Conservation (phyloP, 2,329 filamentous ascomycete genomes). For the Fusarium secorum region DNA sequence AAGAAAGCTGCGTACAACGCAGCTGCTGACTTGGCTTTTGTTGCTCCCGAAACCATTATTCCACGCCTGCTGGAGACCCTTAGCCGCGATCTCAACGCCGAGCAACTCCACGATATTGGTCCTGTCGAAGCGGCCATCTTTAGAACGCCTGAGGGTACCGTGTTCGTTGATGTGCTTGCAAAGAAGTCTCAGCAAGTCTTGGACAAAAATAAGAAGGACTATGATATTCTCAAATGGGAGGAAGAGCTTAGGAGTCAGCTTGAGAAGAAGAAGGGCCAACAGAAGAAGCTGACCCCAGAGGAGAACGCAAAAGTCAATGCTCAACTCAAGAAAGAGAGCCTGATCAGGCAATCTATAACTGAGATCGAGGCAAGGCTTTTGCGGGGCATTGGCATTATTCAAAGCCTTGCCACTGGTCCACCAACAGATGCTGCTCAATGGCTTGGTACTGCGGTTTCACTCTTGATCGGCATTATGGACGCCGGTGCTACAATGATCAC, state of each 20-base stretch:
- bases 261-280: slow-evolving; percentile 89
- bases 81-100: slow-evolving; percentile 73
- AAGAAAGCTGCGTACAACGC: slow-evolving; percentile 81
- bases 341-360: slow-evolving; percentile 77
- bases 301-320: slow-evolving; percentile 90
- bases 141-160: slow-evolving; percentile 85
- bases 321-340: slow-evolving; percentile 85
- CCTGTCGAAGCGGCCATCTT: slow-evolving; percentile 93
- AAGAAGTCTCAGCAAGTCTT: slow-evolving; percentile 76
- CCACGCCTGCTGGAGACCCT: slow-evolving; percentile 79
- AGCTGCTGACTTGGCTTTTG: slow-evolving; percentile 90
- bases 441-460: slow-evolving; percentile 82
- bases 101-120: slow-evolving; percentile 75
- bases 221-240: slow-evolving; percentile 97
- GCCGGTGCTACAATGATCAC: slow-evolving; percentile 84
- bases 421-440: slow-evolving; percentile 89
- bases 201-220: slow-evolving; percentile 92
- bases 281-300: slow-evolving; percentile 89
- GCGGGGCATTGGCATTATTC: slow-evolving; percentile 86
- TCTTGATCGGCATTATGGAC: slow-evolving; percentile 76
- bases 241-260: slow-evolving; percentile 87
- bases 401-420: slow-evolving; percentile 81
- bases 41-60: slow-evolving; percentile 84
- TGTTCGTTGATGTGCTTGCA: slow-evolving; percentile 89
- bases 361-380: slow-evolving; percentile 74